phyloP scores from a whole-genome alignment of 306 rosid genomes.

The Medicago lupulina region DNA sequence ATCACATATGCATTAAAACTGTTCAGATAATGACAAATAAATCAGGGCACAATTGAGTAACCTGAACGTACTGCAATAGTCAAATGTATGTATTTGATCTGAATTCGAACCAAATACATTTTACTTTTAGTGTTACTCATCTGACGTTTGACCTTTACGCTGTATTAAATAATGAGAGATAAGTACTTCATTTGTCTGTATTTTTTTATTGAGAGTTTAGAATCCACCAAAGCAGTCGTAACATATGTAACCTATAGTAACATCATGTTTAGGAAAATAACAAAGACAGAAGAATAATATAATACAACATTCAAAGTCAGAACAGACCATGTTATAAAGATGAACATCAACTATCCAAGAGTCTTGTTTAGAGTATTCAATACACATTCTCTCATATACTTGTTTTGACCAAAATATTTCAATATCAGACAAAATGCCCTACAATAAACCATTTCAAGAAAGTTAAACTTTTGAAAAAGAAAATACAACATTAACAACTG shows the following conservation, averaged over 20 bases:
- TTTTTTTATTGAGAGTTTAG: no score
- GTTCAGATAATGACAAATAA: no score
- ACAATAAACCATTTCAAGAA: slow-evolving; percentile 42
- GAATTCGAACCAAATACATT: no score
- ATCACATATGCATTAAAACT: no score
- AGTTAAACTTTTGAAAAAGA: slow-evolving; percentile 26
- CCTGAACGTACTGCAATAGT: no score
- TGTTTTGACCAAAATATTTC: slow-evolving; percentile 93
- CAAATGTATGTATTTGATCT: no score
- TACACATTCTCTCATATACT: slow-evolving; percentile 97
- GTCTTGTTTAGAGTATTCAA: slow-evolving; percentile 76
- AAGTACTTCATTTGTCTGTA: no score
- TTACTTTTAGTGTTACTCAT: no score
- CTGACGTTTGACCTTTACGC: no score
- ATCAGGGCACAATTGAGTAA: no score
- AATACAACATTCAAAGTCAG: slow-evolving; percentile 39
- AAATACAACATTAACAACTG: neutral
- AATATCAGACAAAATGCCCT: slow-evolving; percentile 89
- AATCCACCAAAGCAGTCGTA: slow-evolving; percentile 24
- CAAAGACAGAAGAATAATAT: slow-evolving; percentile 31
- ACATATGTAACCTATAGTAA: slow-evolving; percentile 50
- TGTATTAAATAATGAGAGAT: no score
- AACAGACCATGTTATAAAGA: slow-evolving; percentile 91
- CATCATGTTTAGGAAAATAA: slow-evolving; percentile 47
- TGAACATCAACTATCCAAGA: slow-evolving; percentile 90